A percentile compares a stretch with the other conserved stretches of the same genome.
Evolutionary conservation across 352 stramenopile genomes (phyloP).

Genomic region (Nothophytophthora sp.): DNA sequence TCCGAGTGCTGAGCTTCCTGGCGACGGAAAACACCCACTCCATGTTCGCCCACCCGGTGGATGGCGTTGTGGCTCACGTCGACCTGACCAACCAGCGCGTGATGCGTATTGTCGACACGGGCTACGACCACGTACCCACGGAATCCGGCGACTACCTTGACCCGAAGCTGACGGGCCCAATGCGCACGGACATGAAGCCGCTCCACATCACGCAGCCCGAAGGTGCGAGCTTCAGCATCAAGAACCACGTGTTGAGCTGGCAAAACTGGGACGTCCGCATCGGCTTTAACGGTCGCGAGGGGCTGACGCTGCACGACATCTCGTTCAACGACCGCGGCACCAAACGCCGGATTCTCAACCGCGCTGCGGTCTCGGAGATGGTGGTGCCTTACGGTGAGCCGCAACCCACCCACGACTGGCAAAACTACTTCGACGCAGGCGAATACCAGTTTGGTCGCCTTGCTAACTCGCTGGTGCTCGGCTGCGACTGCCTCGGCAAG

Average conservation of each 20-base stretch:
- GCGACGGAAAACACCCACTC: conserved; percentile 32
- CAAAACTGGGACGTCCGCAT: conserved; percentile 78
- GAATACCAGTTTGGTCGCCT: conserved; percentile 76
- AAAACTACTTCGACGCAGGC: conserved; percentile 86
- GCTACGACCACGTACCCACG: conserved; percentile 28
- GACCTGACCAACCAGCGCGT: conserved; percentile 35
- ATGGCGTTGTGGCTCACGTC: conserved; percentile 39
- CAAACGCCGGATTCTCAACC: conserved; percentile 59
- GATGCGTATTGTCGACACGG: conserved; percentile 35
- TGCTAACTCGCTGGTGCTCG: conserved; percentile 69
- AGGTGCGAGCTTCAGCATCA: conserved; percentile 66
- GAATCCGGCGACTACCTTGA: conserved; percentile 34
- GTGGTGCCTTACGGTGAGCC: conserved; percentile 83
- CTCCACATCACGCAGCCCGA: conserved; percentile 71
- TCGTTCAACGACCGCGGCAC: conserved; percentile 37
- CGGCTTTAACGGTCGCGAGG: conserved; percentile 82
- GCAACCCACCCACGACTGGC: conserved; percentile 58
- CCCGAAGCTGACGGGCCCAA: conserved; percentile 22
- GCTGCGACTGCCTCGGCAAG: conserved; percentile 81
- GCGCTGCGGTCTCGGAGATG: conserved; percentile 76
- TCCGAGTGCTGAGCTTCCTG: conserved; percentile 41
- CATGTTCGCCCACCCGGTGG: conserved; percentile 44
- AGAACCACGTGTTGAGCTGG: conserved; percentile 69
- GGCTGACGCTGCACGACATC: conserved; percentile 74
- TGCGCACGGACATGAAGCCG: conserved; percentile 47